Evolutionary conservation across 1,139 yeast genomes (phyloP), one percentile per base, ranked within the genome.

Genomic region (Eremothecium sinecaudum): DNA sequence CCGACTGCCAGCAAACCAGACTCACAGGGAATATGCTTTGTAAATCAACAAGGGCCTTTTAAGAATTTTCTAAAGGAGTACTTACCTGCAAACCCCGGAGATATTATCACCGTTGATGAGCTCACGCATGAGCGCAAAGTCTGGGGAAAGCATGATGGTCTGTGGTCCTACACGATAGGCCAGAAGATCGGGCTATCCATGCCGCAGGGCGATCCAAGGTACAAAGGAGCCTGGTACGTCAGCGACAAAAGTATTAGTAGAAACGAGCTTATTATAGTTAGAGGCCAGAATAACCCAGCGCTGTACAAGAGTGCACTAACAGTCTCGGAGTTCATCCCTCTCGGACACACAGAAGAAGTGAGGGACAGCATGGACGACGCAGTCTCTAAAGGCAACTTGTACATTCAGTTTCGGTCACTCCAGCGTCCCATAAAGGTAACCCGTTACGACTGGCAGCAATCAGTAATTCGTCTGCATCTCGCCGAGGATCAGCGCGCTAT

Each of bases 101-200:
- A 81, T 42, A 74, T 87, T 8, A 67, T 84, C 14, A 79, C 90
- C 0, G 69, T 69, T 37, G 81, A 75, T 44, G 39, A 40, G 5
- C 20, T 18, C 4, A 35, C 56, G 1, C 55, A 53, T 18, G 62
- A 56, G 17, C 93, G 92, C 4, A 63, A 59, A 35, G 67, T 79
- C 1, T 86, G 93, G 73, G 97, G 95, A 0, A 53, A 59, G 34
- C 96, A 87, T 52, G 62, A 69, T 28, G 99, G 98, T 0, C 54
- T 92, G 16, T 92, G 98, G 97, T 77, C 81, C 37, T 92, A 86
- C 11, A 90, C 99, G 0, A 75, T 90, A 18, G 98, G 98, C 1
- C 98, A 90, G 59, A 72, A 77, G 43, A 66, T 76, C 20, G 79
- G 94, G 1, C 59, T 84, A 2, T 68, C 82, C 3, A 71, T 86